A percentile compares a stretch with the other conserved stretches of the same genome.
phyloP scores from a whole-genome alignment of 306 rosid genomes.

The Pterocarpus macrocarpus region DNA sequence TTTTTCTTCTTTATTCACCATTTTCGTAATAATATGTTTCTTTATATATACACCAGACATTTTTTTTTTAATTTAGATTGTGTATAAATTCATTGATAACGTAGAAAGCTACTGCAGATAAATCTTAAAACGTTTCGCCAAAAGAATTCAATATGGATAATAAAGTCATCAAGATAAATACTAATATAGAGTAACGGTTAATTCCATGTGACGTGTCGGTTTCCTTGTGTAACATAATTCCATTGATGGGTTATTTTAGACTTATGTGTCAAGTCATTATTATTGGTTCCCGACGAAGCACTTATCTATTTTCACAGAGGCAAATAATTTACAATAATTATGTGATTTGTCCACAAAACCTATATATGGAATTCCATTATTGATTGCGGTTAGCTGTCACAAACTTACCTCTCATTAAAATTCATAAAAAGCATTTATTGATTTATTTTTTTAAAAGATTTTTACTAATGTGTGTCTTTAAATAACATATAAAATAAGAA shows the following conservation, averaged over 20 bases:
- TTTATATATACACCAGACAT: no score
- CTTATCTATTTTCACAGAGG: background rate
- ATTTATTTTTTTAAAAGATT: background rate
- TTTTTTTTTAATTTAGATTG: no score
- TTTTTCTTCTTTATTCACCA: no score
- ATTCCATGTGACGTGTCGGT: background rate
- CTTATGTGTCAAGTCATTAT: background rate
- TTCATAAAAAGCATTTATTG: constrained; percentile 4
- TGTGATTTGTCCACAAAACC: constrained; percentile 15
- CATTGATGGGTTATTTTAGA: background rate
- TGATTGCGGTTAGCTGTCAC: constrained; percentile 16
- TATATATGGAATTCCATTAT: constrained; percentile 32
- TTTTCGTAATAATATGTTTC: no score
- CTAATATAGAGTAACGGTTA: background rate
- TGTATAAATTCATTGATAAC: no score
- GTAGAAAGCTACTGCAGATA: no score
- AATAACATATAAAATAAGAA: no score
- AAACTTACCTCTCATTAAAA: background rate
- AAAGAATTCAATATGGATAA: no score
- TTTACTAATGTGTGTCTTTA: no score
- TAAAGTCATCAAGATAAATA: background rate
- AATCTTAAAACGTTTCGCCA: no score
- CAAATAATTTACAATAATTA: background rate
- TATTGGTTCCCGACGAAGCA: background rate
- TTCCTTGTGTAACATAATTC: background rate